Evolutionary conservation across 2,329 filamentous ascomycete genomes (phyloP).

Genomic region (Mycosphaerelloides madeirae): DNA sequence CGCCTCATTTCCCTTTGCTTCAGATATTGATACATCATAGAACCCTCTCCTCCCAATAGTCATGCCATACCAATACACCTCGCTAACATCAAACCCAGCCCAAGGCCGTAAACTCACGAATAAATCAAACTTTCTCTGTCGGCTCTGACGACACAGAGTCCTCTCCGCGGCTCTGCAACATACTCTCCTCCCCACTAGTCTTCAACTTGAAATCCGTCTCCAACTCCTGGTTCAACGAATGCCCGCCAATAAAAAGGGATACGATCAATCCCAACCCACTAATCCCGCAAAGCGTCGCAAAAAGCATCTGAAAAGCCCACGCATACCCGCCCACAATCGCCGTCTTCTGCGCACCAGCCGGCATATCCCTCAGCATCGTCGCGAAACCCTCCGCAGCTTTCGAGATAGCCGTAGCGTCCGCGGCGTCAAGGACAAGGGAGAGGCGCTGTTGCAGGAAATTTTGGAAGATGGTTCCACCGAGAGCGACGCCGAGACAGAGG

Average conservation of each 20-base stretch:
- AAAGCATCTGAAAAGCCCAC: constrained; percentile 21
- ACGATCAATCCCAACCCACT: constrained; percentile 20
- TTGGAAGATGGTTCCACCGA: constrained; percentile 42
- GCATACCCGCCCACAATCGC: constrained; percentile 15
- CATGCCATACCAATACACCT: no score
- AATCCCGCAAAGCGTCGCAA: constrained; percentile 22
- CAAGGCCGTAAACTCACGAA: no score
- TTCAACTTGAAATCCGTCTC: constrained; percentile 11
- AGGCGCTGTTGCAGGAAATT: constrained; percentile 22
- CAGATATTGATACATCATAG: no score
- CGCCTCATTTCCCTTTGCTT: no score
- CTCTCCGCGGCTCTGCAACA: no score
- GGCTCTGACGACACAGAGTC: no score
- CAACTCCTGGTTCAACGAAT: constrained; percentile 16
- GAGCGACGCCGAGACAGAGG: constrained; percentile 44
- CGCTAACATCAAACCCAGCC: no score
- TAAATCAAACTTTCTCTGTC: no score
- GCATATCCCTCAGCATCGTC: constrained; percentile 13
- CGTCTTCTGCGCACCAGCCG: constrained; percentile 9
- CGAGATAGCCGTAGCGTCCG: constrained; percentile 9
- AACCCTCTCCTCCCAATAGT: no score
- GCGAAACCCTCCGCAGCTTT: constrained; percentile 22
- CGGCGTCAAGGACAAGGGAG: constrained; percentile 3
- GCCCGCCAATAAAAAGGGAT: constrained; percentile 12
- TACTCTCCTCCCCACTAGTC: neutral